Conservation (phyloP, 2,329 filamentous ascomycete genomes). For the Tolypocladium tropicale region DNA sequence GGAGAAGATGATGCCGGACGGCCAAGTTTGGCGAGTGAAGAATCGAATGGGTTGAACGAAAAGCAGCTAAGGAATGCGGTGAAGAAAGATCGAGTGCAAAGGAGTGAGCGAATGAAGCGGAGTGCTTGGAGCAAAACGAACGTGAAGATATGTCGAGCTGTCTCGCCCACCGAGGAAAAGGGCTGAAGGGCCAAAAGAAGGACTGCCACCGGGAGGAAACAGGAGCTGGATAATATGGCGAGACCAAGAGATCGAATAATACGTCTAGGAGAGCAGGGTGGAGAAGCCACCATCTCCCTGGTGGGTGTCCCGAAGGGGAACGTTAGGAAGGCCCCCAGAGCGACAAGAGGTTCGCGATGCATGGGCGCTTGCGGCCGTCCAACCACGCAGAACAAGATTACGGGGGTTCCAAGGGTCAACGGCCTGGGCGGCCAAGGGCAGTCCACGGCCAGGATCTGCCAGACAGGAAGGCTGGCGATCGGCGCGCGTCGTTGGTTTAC, state of each 20-base stretch:
- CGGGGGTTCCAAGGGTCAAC: constrained; percentile 3
- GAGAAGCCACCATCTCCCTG: not conserved
- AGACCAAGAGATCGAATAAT: not conserved
- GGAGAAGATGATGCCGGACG: not conserved
- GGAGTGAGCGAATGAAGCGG: not conserved
- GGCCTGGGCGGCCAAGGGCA: not conserved
- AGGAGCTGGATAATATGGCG: not conserved
- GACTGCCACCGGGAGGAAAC: not conserved
- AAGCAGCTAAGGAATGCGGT: not conserved
- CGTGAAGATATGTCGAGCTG: not conserved
- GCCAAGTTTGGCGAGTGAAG: not conserved
- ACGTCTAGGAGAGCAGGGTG: not conserved
- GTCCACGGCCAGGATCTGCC: not conserved
- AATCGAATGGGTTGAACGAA: not conserved
- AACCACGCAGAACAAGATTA: constrained; percentile 2
- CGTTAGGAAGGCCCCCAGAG: not conserved
- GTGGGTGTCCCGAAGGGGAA: not conserved
- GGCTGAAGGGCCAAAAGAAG: not conserved
- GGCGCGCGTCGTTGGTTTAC: not conserved
- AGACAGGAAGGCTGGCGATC: not conserved
- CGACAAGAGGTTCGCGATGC: not conserved
- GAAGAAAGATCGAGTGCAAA: not conserved
- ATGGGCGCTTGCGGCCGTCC: not conserved
- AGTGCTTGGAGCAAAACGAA: not conserved
- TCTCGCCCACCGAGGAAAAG: not conserved